These are phyloP conservation scores for Blastocystis sp. DNA, from an alignment of 352 stramenopile species.

Conservation along the genomic window DNA sequence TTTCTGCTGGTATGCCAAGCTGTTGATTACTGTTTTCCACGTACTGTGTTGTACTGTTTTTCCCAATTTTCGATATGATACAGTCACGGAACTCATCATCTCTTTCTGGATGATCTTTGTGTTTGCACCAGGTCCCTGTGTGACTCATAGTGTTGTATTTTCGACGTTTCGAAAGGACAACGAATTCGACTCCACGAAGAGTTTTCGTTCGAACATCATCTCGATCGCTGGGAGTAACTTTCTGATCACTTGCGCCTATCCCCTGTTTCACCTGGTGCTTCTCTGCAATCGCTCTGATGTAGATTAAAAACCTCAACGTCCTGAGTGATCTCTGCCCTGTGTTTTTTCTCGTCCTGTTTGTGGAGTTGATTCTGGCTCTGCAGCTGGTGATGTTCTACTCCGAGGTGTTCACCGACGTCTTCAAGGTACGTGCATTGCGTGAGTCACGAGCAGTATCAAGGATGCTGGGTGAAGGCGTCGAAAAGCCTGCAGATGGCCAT, in stretches of 20 bases:
- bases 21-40: not conserved
- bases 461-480: not conserved
- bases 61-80: not conserved
- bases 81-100: not conserved
- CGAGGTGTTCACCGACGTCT: not conserved
- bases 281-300: not conserved
- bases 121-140: not conserved
- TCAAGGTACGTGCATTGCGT: not conserved
- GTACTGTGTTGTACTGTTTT: not conserved
- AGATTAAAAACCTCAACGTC: not conserved
- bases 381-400: not conserved
- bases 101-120: constrained; percentile 10
- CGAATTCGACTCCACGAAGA: not conserved
- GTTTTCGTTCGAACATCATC: not conserved
- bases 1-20: not conserved
- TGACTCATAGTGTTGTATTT: not conserved
- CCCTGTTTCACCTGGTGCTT: not conserved
- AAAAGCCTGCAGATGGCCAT: not conserved
- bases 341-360: not conserved
- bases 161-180: not conserved
- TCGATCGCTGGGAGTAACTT: not conserved
- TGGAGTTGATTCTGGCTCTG: not conserved
- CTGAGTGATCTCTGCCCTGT: not conserved
- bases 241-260: not conserved
- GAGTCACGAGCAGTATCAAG: constrained; percentile 10